These are phyloP conservation scores for Oryza brachyantha DNA, from an alignment of 176 grass and related monocot species.

Conservation along the genomic window DNA sequence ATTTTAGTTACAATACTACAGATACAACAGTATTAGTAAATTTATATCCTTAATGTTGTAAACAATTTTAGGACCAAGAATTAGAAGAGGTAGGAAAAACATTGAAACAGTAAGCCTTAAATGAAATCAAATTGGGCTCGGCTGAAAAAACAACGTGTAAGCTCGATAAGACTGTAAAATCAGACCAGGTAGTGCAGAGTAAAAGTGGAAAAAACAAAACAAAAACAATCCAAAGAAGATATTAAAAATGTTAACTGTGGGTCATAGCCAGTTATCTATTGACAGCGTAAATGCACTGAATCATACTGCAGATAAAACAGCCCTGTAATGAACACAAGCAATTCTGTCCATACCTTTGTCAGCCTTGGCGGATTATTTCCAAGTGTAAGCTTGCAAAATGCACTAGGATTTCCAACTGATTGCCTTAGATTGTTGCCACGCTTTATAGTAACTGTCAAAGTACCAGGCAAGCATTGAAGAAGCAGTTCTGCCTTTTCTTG, in stretches of 20 bases:
- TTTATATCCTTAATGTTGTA: not conserved
- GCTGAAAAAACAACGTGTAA: not conserved
- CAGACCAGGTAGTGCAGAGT: not conserved
- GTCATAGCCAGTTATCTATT: conserved; percentile 5
- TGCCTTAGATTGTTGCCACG: conserved; percentile 89
- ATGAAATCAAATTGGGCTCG: not conserved
- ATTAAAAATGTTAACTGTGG: conserved; percentile 7
- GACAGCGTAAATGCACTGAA: not conserved
- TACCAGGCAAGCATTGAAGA: conserved; percentile 94
- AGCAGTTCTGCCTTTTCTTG: conserved; percentile 96
- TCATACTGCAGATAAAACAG: not conserved
- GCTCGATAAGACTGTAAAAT: not conserved
- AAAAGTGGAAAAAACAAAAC: conserved; percentile 9
- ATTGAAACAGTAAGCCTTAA: not conserved
- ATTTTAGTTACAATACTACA: not conserved
- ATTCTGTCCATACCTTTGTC: conserved; percentile 71
- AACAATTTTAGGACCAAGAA: not conserved
- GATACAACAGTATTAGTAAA: not conserved
- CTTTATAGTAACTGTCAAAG: conserved; percentile 96
- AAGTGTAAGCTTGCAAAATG: conserved; percentile 97
- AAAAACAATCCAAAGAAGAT: not conserved
- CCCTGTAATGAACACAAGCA: conserved; percentile 19
- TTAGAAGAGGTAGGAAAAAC: not conserved
- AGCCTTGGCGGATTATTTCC: conserved; percentile 85
- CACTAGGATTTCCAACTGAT: conserved; percentile 96